Conservation (phyloP, 345 rosid genomes). For the Luvunga scandens region DNA sequence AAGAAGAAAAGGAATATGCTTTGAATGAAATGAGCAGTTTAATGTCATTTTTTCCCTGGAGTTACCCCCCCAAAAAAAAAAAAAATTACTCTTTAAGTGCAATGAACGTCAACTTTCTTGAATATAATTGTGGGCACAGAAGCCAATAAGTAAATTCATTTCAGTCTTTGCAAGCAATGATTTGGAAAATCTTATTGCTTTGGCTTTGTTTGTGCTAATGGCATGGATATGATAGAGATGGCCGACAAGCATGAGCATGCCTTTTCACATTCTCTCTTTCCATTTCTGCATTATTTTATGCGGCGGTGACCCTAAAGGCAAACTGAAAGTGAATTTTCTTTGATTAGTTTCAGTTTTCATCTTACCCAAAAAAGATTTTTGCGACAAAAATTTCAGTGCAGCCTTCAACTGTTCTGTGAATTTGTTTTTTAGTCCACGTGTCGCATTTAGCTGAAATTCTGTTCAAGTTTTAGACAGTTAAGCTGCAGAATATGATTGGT, state of each 20-base stretch:
- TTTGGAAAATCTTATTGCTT: conserved; percentile 19
- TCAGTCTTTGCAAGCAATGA: conserved; percentile 23
- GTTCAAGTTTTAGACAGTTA: background rate
- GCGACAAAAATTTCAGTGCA: conserved; percentile 1
- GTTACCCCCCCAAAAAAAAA: too few species aligned
- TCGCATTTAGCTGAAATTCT: background rate
- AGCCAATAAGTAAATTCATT: conserved; percentile 6
- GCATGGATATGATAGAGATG: conserved; percentile 28
- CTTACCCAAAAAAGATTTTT: too few species aligned
- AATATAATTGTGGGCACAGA: conserved; percentile 14
- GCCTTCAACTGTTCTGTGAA: background rate
- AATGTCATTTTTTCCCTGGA: background rate
- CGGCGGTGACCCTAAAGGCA: conserved; percentile 22
- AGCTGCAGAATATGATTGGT: background rate
- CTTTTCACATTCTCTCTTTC: conserved; percentile 23
- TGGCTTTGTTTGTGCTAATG: conserved; percentile 5
- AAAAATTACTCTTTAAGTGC: background rate
- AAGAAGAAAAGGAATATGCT: conserved; percentile 14
- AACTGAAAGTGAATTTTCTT: conserved; percentile 3
- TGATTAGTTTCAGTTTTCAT: background rate
- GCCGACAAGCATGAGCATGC: conserved; percentile 57
- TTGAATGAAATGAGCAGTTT: background rate
- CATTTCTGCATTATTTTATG: conserved; percentile 20
- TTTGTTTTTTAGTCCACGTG: conserved; percentile 1
- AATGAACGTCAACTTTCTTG: conserved; percentile 18